Evolutionary conservation across 768 basidiomycete species (phyloP).

Genomic region (Leccinum boreale): DNA sequence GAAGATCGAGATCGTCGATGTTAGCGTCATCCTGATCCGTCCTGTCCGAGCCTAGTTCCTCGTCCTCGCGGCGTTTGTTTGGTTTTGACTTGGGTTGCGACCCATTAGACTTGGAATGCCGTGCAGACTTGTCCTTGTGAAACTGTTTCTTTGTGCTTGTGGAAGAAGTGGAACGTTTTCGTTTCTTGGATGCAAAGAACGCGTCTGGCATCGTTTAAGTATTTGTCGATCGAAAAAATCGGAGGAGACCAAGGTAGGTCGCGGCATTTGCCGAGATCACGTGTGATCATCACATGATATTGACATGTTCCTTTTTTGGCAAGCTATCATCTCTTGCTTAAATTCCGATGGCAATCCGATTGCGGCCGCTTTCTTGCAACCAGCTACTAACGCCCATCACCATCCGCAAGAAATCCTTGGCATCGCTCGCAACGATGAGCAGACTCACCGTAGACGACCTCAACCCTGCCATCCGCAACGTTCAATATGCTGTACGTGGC

Average conservation of each 20-base stretch:
- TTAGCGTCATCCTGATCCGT: slow-evolving; percentile 49
- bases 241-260: not conserved
- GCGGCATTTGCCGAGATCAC: slow-evolving; percentile 15
- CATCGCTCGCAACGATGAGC: slow-evolving; percentile 39
- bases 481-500: slow-evolving; percentile 96
- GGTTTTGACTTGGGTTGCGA: slow-evolving; percentile 13
- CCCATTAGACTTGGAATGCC: slow-evolving; percentile 24
- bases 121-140: slow-evolving; percentile 4
- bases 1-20: slow-evolving; percentile 76
- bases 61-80: slow-evolving; percentile 39
- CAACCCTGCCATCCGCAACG: slow-evolving; percentile 81
- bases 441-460: slow-evolving; percentile 66
- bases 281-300: slow-evolving; percentile 1
- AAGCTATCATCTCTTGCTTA: not conserved
- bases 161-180: slow-evolving; percentile 47
- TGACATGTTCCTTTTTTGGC: not conserved
- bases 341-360: slow-evolving; percentile 11
- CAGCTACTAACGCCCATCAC: not conserved
- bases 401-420: not conserved
- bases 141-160: slow-evolving; percentile 27
- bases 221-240: slow-evolving; percentile 22
- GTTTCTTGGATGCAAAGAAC: slow-evolving; percentile 73
- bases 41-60: slow-evolving; percentile 65
- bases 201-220: slow-evolving; percentile 60
- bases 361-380: slow-evolving; percentile 3